These are phyloP conservation scores for Phellinidium pouzarii DNA, from an alignment of 1,284 basidiomycete genomes.

Conservation along the genomic window DNA sequence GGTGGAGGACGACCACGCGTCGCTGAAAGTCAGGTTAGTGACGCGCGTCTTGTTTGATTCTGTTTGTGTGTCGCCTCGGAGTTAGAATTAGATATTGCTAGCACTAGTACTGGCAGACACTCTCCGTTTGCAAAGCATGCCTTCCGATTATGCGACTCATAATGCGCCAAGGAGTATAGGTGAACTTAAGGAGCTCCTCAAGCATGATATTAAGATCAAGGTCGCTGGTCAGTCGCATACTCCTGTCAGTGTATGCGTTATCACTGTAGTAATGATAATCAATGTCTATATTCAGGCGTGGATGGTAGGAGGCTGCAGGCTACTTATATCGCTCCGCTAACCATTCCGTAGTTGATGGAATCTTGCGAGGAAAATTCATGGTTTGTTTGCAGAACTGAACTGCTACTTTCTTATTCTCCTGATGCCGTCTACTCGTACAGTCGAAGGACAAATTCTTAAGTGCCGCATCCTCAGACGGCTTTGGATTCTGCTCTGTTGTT, in stretches of 20 bases:
- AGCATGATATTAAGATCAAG: constrained; percentile 13
- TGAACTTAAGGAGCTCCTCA: constrained; percentile 12
- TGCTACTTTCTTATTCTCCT: not conserved
- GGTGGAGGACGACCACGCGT: constrained; percentile 4
- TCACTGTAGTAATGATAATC: not conserved
- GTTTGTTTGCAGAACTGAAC: constrained; percentile 32
- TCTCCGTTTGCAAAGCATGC: not conserved
- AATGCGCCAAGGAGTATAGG: constrained; percentile 9
- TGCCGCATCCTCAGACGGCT: constrained; percentile 75
- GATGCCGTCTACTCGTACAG: constrained; percentile 31
- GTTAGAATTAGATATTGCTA: not conserved
- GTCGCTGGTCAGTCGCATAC: constrained; percentile 16
- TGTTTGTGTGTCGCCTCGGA: not conserved
- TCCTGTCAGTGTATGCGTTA: not conserved
- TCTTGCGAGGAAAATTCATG: constrained; percentile 92
- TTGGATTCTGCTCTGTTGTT: constrained; percentile 89
- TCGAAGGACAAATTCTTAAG: constrained; percentile 90
- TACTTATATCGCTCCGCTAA: not conserved
- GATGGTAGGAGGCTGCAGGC: constrained; percentile 23
- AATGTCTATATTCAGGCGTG: constrained; percentile 23
- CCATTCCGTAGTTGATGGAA: constrained; percentile 72
- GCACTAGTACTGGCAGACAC: no score
- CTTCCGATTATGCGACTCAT: constrained; percentile 3
- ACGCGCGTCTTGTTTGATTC: constrained; percentile 13
- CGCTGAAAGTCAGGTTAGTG: constrained; percentile 7